Conservation (phyloP, 805 yeast genomes). For the Yarrowia hollandica region DNA sequence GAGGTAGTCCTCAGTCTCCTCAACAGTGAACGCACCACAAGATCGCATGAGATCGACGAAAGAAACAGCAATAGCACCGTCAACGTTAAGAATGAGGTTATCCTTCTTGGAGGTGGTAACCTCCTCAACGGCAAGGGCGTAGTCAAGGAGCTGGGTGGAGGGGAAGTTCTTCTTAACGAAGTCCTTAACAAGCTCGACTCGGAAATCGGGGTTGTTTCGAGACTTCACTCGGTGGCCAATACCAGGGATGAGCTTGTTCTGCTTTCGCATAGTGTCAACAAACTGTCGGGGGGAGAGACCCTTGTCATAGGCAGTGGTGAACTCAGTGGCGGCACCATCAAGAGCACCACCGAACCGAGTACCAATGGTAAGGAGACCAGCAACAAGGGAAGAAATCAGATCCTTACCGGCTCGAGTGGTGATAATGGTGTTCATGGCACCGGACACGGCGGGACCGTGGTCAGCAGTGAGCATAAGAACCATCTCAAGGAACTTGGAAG, state of each 20-base stretch:
- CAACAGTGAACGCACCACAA: slow-evolving; percentile 48
- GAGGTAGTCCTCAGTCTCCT: slow-evolving; percentile 49
- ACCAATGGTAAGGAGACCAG: slow-evolving; percentile 49
- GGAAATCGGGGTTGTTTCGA: slow-evolving; percentile 51
- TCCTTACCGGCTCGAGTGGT: slow-evolving; percentile 53
- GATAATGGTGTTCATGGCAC: slow-evolving; percentile 51
- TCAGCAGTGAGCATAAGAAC: slow-evolving; percentile 53
- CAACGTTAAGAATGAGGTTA: slow-evolving; percentile 49
- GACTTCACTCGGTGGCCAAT: slow-evolving; percentile 51
- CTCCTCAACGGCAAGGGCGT: slow-evolving; percentile 51
- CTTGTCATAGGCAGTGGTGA: slow-evolving; percentile 47
- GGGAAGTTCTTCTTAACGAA: slow-evolving; percentile 49
- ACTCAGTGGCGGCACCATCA: slow-evolving; percentile 51
- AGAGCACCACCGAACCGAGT: slow-evolving; percentile 51
- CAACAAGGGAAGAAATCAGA: slow-evolving; percentile 48
- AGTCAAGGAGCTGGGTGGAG: slow-evolving; percentile 45
- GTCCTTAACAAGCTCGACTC: slow-evolving; percentile 51
- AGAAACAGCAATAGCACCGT: slow-evolving; percentile 50
- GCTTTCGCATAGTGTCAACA: slow-evolving; percentile 50
- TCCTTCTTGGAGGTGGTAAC: slow-evolving; percentile 53
- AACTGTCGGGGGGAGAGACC: slow-evolving; percentile 50
- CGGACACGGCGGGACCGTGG: slow-evolving; percentile 51
- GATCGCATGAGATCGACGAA: slow-evolving; percentile 48
- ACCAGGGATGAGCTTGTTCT: slow-evolving; percentile 51
- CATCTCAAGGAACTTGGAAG: slow-evolving; percentile 50